Conservation (phyloP, 257 asterid species). For the Nicotiana otophora region DNA sequence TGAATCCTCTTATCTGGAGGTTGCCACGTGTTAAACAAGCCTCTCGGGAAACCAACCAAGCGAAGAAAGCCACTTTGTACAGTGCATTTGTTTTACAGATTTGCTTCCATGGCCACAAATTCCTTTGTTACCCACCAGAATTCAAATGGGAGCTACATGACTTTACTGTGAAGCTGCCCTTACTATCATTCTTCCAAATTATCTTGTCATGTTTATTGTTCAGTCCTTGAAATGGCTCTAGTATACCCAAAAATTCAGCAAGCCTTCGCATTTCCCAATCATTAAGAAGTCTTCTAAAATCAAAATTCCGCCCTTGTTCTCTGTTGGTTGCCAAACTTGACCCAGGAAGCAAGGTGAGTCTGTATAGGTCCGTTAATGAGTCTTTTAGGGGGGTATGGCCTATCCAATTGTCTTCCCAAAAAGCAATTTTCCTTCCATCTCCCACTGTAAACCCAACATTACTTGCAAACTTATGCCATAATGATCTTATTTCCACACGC, state of each 20-base stretch:
- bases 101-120: neutral
- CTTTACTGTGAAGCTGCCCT: neutral
- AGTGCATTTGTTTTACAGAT: neutral
- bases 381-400: neutral
- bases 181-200: neutral
- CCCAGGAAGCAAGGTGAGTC: neutral
- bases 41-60: neutral
- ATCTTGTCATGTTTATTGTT: neutral
- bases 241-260: neutral
- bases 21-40: neutral
- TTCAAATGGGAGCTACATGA: neutral
- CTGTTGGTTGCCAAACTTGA: neutral
- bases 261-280: neutral
- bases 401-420: neutral
- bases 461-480: neutral
- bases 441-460: neutral
- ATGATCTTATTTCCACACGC: neutral
- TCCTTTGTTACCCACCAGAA: neutral
- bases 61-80: neutral
- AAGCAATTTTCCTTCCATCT: neutral
- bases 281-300: neutral
- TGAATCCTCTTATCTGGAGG: too few species aligned
- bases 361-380: neutral
- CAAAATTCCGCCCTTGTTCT: neutral
- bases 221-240: neutral